These are phyloP conservation scores for Trametes maxima DNA, from an alignment of 768 basidiomycete genomes.

Conservation along the genomic window DNA sequence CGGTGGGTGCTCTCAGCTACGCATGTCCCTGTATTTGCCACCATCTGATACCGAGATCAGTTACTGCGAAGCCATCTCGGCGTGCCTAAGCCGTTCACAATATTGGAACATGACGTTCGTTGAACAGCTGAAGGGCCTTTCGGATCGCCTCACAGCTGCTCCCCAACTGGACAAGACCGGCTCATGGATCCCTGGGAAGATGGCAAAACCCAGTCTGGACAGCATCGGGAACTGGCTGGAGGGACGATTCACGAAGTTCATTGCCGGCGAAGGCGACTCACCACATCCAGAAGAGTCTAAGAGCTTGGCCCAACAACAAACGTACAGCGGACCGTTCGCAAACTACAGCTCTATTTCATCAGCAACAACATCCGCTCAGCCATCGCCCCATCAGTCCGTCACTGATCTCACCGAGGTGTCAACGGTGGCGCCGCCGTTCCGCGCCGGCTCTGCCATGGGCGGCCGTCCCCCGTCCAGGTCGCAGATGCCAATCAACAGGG, in stretches of 20 bases:
- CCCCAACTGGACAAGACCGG: constrained; percentile 74
- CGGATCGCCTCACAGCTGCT: constrained; percentile 75
- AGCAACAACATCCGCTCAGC: constrained; percentile 67
- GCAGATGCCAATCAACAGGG: constrained; percentile 63
- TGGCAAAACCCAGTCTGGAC: constrained; percentile 90
- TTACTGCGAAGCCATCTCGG: constrained; percentile 90
- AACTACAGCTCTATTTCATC: constrained; percentile 94
- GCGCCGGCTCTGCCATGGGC: constrained; percentile 74
- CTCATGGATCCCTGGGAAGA: constrained; percentile 87
- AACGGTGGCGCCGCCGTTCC: constrained; percentile 47
- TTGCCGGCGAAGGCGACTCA: constrained; percentile 84
- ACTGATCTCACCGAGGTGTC: constrained; percentile 40
- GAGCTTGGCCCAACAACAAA: constrained; percentile 42
- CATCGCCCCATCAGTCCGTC: constrained; percentile 71
- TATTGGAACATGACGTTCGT: constrained; percentile 67
- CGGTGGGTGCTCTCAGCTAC: constrained; percentile 47
- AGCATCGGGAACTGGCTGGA: constrained; percentile 92
- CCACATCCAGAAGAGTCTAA: constrained; percentile 39
- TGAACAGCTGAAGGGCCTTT: constrained; percentile 76
- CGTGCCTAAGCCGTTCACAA: constrained; percentile 64
- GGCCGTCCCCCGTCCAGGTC: constrained; percentile 47
- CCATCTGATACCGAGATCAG: constrained; percentile 44
- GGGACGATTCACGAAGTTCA: constrained; percentile 89
- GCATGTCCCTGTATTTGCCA: neutral
- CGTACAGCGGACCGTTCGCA: constrained; percentile 80